A percentile compares a stretch with the other conserved stretches of the same genome.
These are phyloP conservation scores for Tetracladium maxilliforme DNA, from an alignment of 2,329 filamentous ascomycete species.

Conservation along the genomic window DNA sequence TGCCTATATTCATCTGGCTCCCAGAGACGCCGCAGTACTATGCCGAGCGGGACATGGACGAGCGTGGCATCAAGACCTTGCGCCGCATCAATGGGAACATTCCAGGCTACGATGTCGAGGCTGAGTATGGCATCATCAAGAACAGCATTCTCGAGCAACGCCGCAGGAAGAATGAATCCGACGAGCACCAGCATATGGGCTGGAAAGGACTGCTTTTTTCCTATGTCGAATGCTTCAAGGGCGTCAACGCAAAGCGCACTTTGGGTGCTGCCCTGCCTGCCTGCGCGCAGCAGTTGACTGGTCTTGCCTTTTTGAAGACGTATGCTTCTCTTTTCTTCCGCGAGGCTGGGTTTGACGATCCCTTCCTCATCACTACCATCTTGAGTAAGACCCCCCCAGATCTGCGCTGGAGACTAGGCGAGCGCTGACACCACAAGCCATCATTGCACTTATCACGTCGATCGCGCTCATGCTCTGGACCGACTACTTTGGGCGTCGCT, in stretches of 20 bases:
- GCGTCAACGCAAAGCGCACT: constrained; percentile 4
- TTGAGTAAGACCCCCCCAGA: constrained; percentile 3
- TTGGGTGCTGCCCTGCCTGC: constrained; percentile 6
- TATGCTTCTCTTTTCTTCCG: constrained; percentile 11
- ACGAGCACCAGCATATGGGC: constrained; percentile 1
- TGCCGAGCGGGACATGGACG: constrained; percentile 6
- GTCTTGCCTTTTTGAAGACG: constrained; percentile 8
- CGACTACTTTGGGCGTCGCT: constrained; percentile 7
- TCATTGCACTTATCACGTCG: constrained; percentile 6
- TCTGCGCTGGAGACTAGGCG: too few relatives aligned
- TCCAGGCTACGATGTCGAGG: constrained; percentile 6
- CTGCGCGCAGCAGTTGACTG: constrained; percentile 9
- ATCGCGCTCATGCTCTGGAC: constrained; percentile 4
- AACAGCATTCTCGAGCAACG: constrained; percentile 7
- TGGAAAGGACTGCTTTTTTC: constrained; percentile 3
- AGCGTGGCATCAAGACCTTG: constrained; percentile 6
- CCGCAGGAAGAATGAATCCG: constrained; percentile 1
- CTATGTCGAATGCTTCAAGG: constrained; percentile 8
- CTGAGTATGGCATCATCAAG: constrained; percentile 8
- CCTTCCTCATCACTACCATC: constrained; percentile 9
- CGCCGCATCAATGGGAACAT: constrained; percentile 7
- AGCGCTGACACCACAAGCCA: constrained; percentile 1
- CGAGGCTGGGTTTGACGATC: constrained; percentile 9
- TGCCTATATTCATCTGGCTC: constrained; percentile 7
- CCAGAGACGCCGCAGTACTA: constrained; percentile 7